Base-by-base conservation (phyloP, 2,329 filamentous ascomycete species). In the Aspergillus hiratsukae region DNA sequence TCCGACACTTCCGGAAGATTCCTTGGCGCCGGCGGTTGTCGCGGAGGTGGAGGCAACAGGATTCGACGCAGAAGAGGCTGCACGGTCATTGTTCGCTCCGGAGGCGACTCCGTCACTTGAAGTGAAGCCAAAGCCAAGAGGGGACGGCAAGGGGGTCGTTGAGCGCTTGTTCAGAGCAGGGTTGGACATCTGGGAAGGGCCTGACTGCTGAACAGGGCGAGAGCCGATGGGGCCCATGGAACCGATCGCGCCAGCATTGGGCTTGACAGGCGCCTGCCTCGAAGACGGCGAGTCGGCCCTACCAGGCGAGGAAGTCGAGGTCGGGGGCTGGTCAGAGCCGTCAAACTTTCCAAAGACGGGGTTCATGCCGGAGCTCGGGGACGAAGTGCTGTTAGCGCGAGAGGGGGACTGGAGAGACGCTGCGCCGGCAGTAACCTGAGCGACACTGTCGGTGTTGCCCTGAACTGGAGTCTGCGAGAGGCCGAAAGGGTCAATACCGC, bases 211-310 rank as follows among this genome's bases (percentile, higher is more conserved):
- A 19, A 84, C 82, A 3, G 93, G 93, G 48, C 94, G 88, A 56
- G 93, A 97, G 61, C 94, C 94, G 65, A 97, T 97, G 19, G 94
- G 93, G 23, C 91, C 93, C 53, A 97, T 91, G 4, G 88, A 81
- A 56, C 82, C 82, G 51, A 79, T 73, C 59, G 82, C 80, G 50
- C 78, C 78, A 60, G 83, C 72, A 76, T 78, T 58, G 74, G 72
- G 62, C 58, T 77, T 81, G 29, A 80, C 76, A 40, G 86, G 81
- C 52, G 85, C 81, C 60, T 85, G 82, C 55, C 82, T 77, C 46
- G 86, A 86, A 54, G 91, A 89, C 45, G 91, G 89, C 6, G 91
- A 95, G 51, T 76, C 74, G n/a, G 72, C 69, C 43, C 85, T 88
- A 55, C 87, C 87, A 9, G 91, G 91, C 25, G 93, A 96, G 0